phyloP scores from a whole-genome alignment of 2,329 filamentous ascomycete species.

The Talaromyces pinophilus region DNA sequence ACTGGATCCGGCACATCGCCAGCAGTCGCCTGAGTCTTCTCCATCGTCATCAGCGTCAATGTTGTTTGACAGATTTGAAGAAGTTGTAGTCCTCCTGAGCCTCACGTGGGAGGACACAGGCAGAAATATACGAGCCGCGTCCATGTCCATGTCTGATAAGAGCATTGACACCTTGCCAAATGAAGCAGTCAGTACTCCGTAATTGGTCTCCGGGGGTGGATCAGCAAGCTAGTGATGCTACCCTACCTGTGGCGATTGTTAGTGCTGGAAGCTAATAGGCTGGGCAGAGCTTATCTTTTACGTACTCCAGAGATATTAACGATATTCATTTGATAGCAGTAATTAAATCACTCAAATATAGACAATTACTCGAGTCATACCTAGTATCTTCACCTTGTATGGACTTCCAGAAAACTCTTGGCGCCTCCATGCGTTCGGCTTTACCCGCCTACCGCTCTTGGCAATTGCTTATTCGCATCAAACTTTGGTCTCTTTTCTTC shows the following conservation, averaged over 20 bases:
- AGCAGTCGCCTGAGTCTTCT: neutral
- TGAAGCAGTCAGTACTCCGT: neutral
- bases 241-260: neutral
- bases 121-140: neutral
- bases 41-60: conserved; percentile 2
- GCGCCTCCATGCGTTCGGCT: neutral
- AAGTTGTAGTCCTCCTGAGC: neutral
- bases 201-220: neutral
- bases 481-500: neutral
- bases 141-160: neutral
- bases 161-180: neutral
- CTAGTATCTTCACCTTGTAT: no score
- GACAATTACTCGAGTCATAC: no score
- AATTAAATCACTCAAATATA: no score
- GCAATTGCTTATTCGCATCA: neutral
- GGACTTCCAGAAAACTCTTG: neutral
- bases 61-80: neutral
- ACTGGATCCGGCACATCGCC: neutral
- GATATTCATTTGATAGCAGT: neutral
- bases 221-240: neutral
- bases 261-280: neutral
- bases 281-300: neutral
- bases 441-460: neutral
- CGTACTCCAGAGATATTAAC: neutral
- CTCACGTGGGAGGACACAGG: neutral